These are phyloP conservation scores for Ascochyta rabiei DNA, from an alignment of 2,329 filamentous ascomycete species.

Conservation along the genomic window DNA sequence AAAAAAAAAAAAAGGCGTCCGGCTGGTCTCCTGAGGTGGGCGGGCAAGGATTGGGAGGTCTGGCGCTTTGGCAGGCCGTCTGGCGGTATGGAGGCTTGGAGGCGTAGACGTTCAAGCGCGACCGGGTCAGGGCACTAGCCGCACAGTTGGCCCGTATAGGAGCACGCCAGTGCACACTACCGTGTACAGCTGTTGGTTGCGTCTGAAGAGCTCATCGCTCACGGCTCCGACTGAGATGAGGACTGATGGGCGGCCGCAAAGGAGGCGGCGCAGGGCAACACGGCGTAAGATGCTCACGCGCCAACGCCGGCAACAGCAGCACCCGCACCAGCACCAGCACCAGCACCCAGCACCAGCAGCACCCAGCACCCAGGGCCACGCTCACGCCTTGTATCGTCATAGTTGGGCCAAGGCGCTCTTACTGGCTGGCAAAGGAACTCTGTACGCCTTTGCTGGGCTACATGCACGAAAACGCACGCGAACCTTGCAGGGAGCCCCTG, in stretches of 20 bases:
- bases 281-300: not conserved
- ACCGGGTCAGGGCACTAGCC: conserved; percentile 11
- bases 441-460: conserved; percentile 3
- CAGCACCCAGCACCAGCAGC: no score
- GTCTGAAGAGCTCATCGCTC: not conserved
- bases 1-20: not conserved
- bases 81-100: not conserved
- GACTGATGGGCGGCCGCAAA: conserved; percentile 12
- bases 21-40: conserved; percentile 7
- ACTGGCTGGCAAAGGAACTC: conserved; percentile 2
- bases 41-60: conserved; percentile 8
- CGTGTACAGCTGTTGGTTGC: conserved; percentile 3
- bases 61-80: not conserved
- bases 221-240: no score
- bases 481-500: not conserved
- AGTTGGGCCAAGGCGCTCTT: conserved; percentile 1
- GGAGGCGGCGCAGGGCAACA: conserved; percentile 7
- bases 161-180: conserved; percentile 9
- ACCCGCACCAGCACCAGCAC: not conserved
- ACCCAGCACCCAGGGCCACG: not conserved
- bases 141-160: conserved; percentile 14
- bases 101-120: conserved; percentile 13
- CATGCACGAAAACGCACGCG: not conserved
- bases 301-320: not conserved
- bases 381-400: not conserved